Conservation (phyloP, 1,284 basidiomycete genomes). For the Irpex rosettiformis region DNA sequence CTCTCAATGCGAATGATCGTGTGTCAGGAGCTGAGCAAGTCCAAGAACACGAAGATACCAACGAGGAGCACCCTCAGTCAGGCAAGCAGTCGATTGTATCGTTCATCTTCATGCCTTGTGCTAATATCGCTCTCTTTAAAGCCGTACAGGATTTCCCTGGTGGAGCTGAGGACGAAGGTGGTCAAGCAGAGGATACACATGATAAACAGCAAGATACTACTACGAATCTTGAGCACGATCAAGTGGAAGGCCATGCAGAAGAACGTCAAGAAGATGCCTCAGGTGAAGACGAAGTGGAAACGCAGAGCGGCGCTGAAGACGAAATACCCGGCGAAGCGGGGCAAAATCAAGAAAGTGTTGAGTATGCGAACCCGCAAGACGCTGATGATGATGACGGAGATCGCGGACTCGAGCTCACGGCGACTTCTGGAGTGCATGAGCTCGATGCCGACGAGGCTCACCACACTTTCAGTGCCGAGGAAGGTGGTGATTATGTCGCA, state of each 20-base stretch:
- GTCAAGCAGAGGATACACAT: conserved; percentile 7
- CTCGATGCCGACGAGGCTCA: conserved; percentile 33
- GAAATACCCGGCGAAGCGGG: conserved; percentile 9
- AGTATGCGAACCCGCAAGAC: not conserved
- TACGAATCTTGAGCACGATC: not conserved
- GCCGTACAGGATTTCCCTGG: not conserved
- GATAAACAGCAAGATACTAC: conserved; percentile 5
- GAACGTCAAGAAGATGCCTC: not conserved
- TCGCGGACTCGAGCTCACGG: conserved; percentile 7
- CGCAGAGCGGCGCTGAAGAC: not conserved
- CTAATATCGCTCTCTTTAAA: not conserved
- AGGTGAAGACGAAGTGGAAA: not conserved
- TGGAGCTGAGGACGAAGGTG: not conserved
- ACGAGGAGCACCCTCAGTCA: not conserved
- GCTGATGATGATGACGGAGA: not conserved
- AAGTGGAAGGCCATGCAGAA: not conserved
- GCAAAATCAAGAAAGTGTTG: conserved; percentile 12
- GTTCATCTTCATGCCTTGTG: not conserved
- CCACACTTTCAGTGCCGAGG: conserved; percentile 18
- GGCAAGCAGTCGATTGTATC: not conserved
- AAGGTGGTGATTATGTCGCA: conserved; percentile 24
- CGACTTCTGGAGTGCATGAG: conserved; percentile 6
- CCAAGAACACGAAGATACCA: not conserved
- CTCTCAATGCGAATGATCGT: conserved; percentile 28
- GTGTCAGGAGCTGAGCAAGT: conserved; percentile 3